Percentiles rank a stretch among this genome's conserved stretches.
Conservation (phyloP, 1,284 basidiomycete genomes). For the Ceratobasidium sp. region DNA sequence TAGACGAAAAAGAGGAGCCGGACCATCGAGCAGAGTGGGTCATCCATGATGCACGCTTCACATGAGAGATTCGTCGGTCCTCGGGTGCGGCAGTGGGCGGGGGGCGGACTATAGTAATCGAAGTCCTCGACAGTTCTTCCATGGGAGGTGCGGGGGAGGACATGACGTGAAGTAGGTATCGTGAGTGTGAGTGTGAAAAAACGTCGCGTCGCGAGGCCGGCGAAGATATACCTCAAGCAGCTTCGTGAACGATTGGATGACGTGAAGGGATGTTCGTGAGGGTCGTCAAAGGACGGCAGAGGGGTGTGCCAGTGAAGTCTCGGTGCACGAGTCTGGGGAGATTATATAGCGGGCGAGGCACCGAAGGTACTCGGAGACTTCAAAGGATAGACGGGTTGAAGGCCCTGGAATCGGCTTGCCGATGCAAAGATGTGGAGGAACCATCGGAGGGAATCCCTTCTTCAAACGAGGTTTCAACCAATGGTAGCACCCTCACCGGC, state of each 20-base stretch:
- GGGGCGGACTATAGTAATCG: constrained; percentile 12
- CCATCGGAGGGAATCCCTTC: not conserved
- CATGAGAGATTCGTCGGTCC: constrained; percentile 26
- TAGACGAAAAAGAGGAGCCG: constrained; percentile 37
- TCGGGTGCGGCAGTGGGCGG: not conserved
- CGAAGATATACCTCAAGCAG: not conserved
- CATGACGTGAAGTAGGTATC: not conserved
- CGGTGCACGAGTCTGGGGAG: not conserved
- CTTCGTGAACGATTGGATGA: constrained; percentile 10
- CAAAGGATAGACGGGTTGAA: constrained; percentile 4
- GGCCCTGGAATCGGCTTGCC: constrained; percentile 37
- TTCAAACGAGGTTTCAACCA: constrained; percentile 18
- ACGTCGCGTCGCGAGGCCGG: constrained; percentile 9
- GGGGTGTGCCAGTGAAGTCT: constrained; percentile 17
- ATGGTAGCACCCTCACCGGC: not conserved
- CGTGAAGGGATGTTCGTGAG: constrained; percentile 26
- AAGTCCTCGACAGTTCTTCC: constrained; percentile 30
- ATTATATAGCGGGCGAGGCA: constrained; percentile 24
- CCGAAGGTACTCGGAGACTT: not conserved
- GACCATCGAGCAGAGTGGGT: constrained; percentile 34
- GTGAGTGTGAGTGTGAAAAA: constrained; percentile 15
- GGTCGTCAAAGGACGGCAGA: constrained; percentile 29
- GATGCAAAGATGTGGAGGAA: constrained; percentile 15
- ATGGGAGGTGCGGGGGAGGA: constrained; percentile 16
- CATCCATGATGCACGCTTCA: constrained; percentile 42